Conservation (phyloP, 371 early-diverging fungal genomes). For the Mortierella sp. region DNA sequence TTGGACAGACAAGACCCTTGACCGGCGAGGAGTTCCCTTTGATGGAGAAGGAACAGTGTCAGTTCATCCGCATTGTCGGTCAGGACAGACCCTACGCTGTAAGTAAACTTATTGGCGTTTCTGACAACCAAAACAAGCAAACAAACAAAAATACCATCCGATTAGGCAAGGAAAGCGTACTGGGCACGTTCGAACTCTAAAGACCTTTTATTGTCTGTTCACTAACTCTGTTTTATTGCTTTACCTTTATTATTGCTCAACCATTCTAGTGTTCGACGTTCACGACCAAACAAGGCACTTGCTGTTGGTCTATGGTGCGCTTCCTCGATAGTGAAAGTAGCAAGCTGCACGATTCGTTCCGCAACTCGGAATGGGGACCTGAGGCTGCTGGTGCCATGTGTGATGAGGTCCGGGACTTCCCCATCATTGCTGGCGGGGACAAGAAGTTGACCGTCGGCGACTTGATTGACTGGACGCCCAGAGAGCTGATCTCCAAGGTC, state of each 20-base stretch:
- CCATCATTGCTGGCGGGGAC: slow-evolving; percentile 1
- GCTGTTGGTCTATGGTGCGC: slow-evolving; percentile 27
- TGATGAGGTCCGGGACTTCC: slow-evolving; percentile 21
- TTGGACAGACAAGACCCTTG: slow-evolving; percentile 32
- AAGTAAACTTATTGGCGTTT: not conserved
- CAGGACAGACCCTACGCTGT: slow-evolving; percentile 35
- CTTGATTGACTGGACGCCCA: slow-evolving; percentile 22
- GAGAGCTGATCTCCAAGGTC: slow-evolving; percentile 32
- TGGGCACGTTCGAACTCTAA: too few relatives aligned
- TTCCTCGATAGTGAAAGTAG: slow-evolving; percentile 6
- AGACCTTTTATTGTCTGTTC: too few relatives aligned
- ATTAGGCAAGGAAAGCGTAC: too few relatives aligned
- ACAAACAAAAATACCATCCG: too few relatives aligned
- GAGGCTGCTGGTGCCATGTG: slow-evolving; percentile 28
- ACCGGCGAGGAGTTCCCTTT: slow-evolving; percentile 19
- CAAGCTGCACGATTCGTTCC: slow-evolving; percentile 20
- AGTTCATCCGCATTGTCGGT: slow-evolving; percentile 23
- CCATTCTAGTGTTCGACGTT: slow-evolving; percentile 25
- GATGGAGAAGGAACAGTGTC: slow-evolving; percentile 20
- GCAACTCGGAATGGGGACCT: slow-evolving; percentile 36
- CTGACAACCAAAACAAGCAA: too few relatives aligned
- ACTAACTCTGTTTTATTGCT: too few relatives aligned
- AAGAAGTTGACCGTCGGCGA: slow-evolving; percentile 20
- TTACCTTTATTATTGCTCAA: not conserved
- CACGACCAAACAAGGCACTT: slow-evolving; percentile 16